A percentile compares a stretch with the other conserved stretches of the same genome.
Conservation (phyloP, 1,284 basidiomycete genomes). For the Fistulina hepatica region DNA sequence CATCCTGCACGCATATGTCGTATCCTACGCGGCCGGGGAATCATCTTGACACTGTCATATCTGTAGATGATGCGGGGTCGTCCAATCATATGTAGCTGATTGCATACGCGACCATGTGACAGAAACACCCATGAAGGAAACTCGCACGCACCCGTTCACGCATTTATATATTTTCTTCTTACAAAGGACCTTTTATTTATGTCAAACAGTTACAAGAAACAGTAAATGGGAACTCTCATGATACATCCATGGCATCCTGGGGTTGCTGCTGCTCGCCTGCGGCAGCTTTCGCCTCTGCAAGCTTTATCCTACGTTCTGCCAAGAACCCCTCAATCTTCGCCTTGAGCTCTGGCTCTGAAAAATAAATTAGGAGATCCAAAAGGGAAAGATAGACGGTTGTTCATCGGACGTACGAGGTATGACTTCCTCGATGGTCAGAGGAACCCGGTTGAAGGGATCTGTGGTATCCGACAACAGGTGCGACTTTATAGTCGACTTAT, state of each 20-base stretch:
- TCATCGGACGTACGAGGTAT: constrained; percentile 45
- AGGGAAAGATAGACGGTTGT: neutral
- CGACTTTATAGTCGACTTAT: constrained; percentile 91
- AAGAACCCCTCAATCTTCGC: constrained; percentile 35
- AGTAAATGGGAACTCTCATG: too few species aligned
- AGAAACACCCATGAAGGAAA: too few species aligned
- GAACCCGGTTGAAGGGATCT: constrained; percentile 84
- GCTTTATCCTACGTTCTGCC: constrained; percentile 25
- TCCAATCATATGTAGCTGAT: too few species aligned
- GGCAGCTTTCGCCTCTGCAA: constrained; percentile 1
- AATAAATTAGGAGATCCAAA: constrained; percentile 1
- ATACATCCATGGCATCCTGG: constrained; percentile 10
- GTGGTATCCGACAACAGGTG: constrained; percentile 86
- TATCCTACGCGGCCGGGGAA: too few species aligned
- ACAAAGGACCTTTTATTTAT: too few species aligned
- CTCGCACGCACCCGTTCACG: too few species aligned
- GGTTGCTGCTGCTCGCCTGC: neutral
- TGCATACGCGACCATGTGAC: too few species aligned
- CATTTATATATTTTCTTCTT: too few species aligned
- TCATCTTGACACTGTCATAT: too few species aligned
- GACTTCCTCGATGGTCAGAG: constrained; percentile 73
- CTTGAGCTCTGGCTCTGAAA: constrained; percentile 32
- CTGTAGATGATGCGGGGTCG: too few species aligned
- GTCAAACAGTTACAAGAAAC: too few species aligned
- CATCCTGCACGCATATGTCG: neutral